These are phyloP conservation scores for Kluyveromyces starmeri DNA, from an alignment of 805 yeast species.

Conservation along the genomic window DNA sequence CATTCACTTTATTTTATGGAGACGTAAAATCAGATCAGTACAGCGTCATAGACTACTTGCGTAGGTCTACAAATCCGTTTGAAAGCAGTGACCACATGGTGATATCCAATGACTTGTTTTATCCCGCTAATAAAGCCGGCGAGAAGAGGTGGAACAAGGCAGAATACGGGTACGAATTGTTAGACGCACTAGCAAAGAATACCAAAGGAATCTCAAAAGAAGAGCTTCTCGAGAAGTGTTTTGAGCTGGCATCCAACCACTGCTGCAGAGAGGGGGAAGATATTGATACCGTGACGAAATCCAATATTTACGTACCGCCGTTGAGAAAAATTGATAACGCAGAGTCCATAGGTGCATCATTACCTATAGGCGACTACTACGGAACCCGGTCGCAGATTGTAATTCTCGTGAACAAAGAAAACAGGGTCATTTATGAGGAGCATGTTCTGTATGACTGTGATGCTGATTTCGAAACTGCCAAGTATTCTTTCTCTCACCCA, in stretches of 20 bases:
- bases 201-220: slow-evolving; percentile 27
- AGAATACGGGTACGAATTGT: slow-evolving; percentile 39
- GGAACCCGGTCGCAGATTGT: slow-evolving; percentile 89
- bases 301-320: slow-evolving; percentile 69
- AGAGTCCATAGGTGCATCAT: slow-evolving; percentile 21
- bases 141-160: slow-evolving; percentile 70
- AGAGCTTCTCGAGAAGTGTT: slow-evolving; percentile 40
- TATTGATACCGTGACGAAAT: slow-evolving; percentile 37
- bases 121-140: slow-evolving; percentile 23
- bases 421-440: slow-evolving; percentile 50
- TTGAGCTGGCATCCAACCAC: slow-evolving; percentile 44
- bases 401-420: slow-evolving; percentile 42
- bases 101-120: slow-evolving; percentile 27
- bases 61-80: slow-evolving; percentile 25
- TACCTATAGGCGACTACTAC: slow-evolving; percentile 48
- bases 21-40: slow-evolving; percentile 19
- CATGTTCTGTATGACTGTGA: slow-evolving; percentile 47
- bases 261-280: slow-evolving; percentile 21
- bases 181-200: slow-evolving; percentile 28
- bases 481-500: slow-evolving; percentile 14
- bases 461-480: slow-evolving; percentile 18
- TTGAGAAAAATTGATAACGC: slow-evolving; percentile 31
- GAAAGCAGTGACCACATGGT: slow-evolving; percentile 17
- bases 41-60: slow-evolving; percentile 22
- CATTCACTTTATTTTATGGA: slow-evolving; percentile 33